Evolutionary conservation across 2,329 filamentous ascomycete species (phyloP).

Genomic region (Bipolaris cookei): DNA sequence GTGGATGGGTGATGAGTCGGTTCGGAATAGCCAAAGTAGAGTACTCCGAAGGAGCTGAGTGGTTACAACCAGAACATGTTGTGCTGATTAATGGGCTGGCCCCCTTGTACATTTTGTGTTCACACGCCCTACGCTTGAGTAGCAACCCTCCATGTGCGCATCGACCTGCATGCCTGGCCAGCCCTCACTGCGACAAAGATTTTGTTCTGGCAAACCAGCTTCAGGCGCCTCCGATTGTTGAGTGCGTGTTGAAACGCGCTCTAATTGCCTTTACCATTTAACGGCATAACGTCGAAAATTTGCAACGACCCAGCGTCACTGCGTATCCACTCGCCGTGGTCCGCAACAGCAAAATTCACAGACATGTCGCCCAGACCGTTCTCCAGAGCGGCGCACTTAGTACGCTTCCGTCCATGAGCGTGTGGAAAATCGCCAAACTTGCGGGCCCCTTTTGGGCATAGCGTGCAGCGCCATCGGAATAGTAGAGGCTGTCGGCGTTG

Average conservation of each 20-base stretch:
- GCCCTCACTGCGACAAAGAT: neutral
- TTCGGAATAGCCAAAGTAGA: too few species aligned
- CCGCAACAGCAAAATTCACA: conserved; percentile 12
- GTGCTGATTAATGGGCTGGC: conserved; percentile 23
- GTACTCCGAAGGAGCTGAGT: conserved; percentile 9
- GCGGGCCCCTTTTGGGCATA: conserved; percentile 7
- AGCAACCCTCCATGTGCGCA: conserved; percentile 1
- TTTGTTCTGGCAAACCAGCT: conserved; percentile 9
- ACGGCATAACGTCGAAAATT: conserved; percentile 33
- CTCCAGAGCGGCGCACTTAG: neutral
- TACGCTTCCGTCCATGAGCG: neutral
- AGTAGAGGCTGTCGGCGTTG: conserved; percentile 16
- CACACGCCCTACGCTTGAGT: conserved; percentile 22
- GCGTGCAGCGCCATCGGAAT: conserved; percentile 11
- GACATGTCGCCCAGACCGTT: conserved; percentile 7
- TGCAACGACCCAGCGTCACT: conserved; percentile 29
- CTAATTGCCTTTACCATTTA: conserved; percentile 31
- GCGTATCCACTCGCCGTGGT: conserved; percentile 31
- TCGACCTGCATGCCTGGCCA: conserved; percentile 9
- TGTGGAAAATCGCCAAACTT: neutral
- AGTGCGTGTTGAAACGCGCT: conserved; percentile 7
- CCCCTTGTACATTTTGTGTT: conserved; percentile 17
- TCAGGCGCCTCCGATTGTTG: conserved; percentile 25
- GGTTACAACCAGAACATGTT: conserved; percentile 13
- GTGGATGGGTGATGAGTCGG: neutral